Conservation (phyloP, 495 filamentous ascomycete species). For the Aspergillus wentii region DNA sequence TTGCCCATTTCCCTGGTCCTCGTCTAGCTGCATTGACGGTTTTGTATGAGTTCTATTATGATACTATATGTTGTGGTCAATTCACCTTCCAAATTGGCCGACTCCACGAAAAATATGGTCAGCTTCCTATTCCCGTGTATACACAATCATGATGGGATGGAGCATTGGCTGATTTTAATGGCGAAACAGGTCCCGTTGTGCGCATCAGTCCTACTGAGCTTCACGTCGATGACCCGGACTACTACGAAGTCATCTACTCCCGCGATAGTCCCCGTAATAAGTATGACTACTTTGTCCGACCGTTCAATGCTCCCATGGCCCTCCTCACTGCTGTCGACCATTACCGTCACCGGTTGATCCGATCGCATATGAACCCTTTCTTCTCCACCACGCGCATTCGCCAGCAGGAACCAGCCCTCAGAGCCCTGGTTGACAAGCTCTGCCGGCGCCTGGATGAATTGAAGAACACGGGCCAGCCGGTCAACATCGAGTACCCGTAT, state of each 20-base stretch:
- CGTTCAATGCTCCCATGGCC: conserved; percentile 10
- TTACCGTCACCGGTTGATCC: conserved; percentile 18
- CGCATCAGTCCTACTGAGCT: conserved; percentile 24
- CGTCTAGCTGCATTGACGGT: conserved; percentile 35
- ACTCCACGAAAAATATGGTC: conserved; percentile 34
- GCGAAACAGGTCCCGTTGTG: conserved; percentile 22
- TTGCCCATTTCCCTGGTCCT: conserved; percentile 43
- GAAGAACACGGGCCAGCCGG: conserved; percentile 14
- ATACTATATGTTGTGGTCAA: conserved; percentile 13
- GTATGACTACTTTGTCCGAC: conserved; percentile 13
- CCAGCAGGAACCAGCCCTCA: conserved; percentile 25
- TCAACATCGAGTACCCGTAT: conserved; percentile 32
- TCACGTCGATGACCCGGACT: conserved; percentile 21
- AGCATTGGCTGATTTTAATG: neutral
- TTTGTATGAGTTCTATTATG: conserved; percentile 29
- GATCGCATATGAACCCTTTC: conserved; percentile 24
- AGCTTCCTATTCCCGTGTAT: no score
- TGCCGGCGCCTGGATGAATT: conserved; percentile 25
- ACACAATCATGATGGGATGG: no score
- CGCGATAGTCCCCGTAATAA: conserved; percentile 17
- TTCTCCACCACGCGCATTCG: conserved; percentile 26
- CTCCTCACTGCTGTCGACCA: conserved; percentile 18
- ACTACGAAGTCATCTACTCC: conserved; percentile 18
- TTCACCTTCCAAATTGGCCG: conserved; percentile 22
- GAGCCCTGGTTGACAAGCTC: conserved; percentile 24